Percentiles rank a stretch among this genome's conserved stretches.
Conservation (phyloP, 805 yeast species). For the Candida krabiensis region DNA sequence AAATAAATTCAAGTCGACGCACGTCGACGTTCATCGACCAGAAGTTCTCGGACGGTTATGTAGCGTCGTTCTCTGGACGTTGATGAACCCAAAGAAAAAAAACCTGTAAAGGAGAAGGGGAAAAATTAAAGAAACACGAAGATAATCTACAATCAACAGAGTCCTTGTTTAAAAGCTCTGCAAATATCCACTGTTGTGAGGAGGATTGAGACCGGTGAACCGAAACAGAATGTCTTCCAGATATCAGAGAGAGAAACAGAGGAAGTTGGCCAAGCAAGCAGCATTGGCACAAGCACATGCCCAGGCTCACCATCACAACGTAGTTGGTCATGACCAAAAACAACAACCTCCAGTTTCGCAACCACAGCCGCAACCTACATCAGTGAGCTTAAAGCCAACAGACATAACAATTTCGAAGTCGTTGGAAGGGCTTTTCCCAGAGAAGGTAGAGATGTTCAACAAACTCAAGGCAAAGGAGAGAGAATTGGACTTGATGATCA, state of each 20-base stretch:
- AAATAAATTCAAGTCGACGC: no score
- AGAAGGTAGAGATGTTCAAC: conserved; percentile 65
- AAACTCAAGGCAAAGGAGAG: conserved; percentile 79
- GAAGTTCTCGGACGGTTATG: no score
- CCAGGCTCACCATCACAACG: conserved; percentile 11
- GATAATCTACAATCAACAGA: no score
- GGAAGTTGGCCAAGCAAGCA: conserved; percentile 15
- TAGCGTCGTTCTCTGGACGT: no score
- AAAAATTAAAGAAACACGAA: no score
- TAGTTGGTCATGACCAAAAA: conserved; percentile 14
- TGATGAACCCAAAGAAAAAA: no score
- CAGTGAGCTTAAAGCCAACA: conserved; percentile 36
- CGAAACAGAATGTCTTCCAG: conserved; percentile 13
- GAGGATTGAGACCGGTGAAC: neutral
- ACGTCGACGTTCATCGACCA: no score
- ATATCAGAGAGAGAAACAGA: conserved; percentile 22
- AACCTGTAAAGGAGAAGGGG: no score
- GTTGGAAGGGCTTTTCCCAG: conserved; percentile 33
- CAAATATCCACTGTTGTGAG: no score
- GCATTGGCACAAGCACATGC: conserved; percentile 16
- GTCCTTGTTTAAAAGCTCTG: no score
- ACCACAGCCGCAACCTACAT: conserved; percentile 20
- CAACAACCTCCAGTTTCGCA: conserved; percentile 16
- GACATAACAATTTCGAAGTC: conserved; percentile 34
- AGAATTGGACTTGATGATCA: conserved; percentile 73